Evolutionary conservation across 163 green algal genomes (phyloP).

Genomic region (Chlorella variabilis): DNA sequence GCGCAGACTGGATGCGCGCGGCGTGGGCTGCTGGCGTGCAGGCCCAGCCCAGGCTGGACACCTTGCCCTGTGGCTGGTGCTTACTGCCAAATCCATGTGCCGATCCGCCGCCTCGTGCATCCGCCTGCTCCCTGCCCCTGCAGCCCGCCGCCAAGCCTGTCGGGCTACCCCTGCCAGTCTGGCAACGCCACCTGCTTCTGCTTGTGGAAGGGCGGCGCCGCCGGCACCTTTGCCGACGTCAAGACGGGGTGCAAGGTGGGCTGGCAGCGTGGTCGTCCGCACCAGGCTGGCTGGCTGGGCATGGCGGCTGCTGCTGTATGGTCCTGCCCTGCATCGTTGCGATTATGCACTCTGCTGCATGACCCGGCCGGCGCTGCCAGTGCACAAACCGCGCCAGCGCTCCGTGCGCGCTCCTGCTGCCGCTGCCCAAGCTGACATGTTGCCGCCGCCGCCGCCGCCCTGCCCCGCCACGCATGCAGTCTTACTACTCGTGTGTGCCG

Average conservation of each 20-base stretch:
- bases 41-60: too few relatives aligned
- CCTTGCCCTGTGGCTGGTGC: too few relatives aligned
- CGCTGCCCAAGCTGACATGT: too few relatives aligned
- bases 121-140: not conserved
- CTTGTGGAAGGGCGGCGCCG: not conserved
- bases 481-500: not conserved
- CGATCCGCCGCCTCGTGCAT: too few relatives aligned
- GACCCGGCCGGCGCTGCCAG: too few relatives aligned
- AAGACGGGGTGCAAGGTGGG: not conserved
- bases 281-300: too few relatives aligned
- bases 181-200: slow-evolving; percentile 5
- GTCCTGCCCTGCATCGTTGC: too few relatives aligned
- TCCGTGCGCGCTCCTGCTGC: too few relatives aligned
- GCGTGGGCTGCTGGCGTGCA: not conserved
- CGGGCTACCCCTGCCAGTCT: not conserved
- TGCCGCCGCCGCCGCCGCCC: not conserved
- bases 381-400: too few relatives aligned
- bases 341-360: too few relatives aligned
- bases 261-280: not conserved
- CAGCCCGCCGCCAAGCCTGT: not conserved
- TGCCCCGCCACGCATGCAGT: not conserved
- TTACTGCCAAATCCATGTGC: too few relatives aligned
- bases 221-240: not conserved
- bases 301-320: too few relatives aligned
- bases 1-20: not conserved